Evolutionary conservation across 192 early-diverging fungal species (phyloP), one percentile per base, ranked within the genome.

Genomic region (Backusella mclennaniae): DNA sequence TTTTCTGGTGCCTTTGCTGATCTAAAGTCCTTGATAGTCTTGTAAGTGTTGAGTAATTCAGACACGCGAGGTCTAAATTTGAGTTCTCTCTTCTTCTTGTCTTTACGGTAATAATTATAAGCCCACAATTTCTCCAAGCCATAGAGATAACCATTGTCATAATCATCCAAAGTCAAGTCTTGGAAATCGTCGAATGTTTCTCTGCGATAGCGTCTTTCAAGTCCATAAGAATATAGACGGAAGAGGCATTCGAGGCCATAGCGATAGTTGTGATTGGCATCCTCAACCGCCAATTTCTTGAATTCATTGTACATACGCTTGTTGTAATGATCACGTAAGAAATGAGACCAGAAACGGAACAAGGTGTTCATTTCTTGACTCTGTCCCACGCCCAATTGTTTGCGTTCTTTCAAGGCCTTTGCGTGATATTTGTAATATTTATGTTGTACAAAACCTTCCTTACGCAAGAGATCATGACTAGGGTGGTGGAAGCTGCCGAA

Each of bases 41-140:
- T 90, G 89, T 88, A 93, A 82, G 81, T 84, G 56, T 85, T 85
- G 69, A 94, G 71, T 12, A 85, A 71, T 69, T 80, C 74, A 69
- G 86, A 87, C 73, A 95, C 71, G 15, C 87, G 87, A 8, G 82
- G 73, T 53, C 85, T 85, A 4, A 92, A 83, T 67, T 85, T 84
- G 67, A 92, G 73, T 68, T 90, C 89, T 73, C 82, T 86, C 67
- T 89, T 90, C 41, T 83, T 84, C 80, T 93, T 94, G 79, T 94
- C 93, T 86, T 96, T 95, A 73, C 95, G 91, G 84, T 95, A 97
- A 80, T 87, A 90, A 72, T 95, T 83, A 78, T 95, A 97, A 6
- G 96, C 96, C 96, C 96, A 99, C 81, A 99, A 94, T 83, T 99
- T 97, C 76, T 97, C 96, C 56, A 97, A 83, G 1, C 97, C 97